Percentiles rank a stretch among this genome's conserved stretches.
phyloP scores from a whole-genome alignment of 2,329 filamentous ascomycete genomes.

The Xylaria sp. region DNA sequence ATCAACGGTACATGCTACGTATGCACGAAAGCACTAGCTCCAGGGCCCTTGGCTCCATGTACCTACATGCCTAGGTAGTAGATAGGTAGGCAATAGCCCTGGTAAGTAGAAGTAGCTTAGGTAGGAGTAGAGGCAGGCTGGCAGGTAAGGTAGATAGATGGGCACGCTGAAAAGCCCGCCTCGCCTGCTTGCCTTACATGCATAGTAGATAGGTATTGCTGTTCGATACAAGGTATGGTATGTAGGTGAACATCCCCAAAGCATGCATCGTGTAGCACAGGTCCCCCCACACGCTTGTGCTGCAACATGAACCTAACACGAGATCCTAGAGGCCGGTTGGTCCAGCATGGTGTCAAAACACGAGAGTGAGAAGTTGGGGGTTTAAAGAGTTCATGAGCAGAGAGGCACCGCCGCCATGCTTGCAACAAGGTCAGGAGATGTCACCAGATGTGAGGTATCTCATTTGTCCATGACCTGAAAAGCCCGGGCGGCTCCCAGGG shows the following conservation, averaged over 20 bases:
- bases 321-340: not conserved
- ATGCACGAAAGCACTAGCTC: not conserved
- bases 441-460: constrained; percentile 23
- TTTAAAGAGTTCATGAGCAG: constrained; percentile 14
- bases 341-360: not conserved
- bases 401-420: constrained; percentile 11
- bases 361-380: not conserved
- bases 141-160: no score
- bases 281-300: not conserved
- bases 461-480: constrained; percentile 2
- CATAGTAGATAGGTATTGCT: not conserved
- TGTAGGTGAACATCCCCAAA: no score
- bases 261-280: not conserved
- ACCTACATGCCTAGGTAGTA: no score
- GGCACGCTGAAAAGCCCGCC: not conserved
- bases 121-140: no score
- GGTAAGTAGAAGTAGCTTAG: no score
- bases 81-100: no score
- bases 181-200: not conserved
- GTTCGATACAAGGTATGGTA: not conserved
- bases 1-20: not conserved
- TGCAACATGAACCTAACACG: not conserved
- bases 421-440: constrained; percentile 23
- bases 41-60: not conserved
- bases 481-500: constrained; percentile 10